A percentile compares a stretch with the other conserved stretches of the same genome.
Conservation (phyloP, 306 rosid genomes). For the Chamaecrista fasciculata region DNA sequence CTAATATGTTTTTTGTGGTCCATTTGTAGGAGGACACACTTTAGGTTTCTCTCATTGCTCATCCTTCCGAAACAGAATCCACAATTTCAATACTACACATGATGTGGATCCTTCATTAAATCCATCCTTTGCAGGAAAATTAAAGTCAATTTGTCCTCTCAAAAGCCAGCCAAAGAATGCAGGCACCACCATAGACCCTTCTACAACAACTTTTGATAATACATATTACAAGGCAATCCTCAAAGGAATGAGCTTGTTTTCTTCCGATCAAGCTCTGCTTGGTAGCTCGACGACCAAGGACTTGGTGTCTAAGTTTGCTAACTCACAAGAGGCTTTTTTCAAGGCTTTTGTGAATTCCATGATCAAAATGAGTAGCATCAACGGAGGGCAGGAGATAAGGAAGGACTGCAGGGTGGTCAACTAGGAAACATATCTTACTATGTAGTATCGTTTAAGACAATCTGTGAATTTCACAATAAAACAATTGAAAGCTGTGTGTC, state of each 20-base stretch:
- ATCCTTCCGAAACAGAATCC: slow-evolving; percentile 71
- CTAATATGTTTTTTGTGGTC: slow-evolving; percentile 5
- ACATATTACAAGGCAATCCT: slow-evolving; percentile 69
- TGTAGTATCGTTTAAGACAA: slow-evolving; percentile 7
- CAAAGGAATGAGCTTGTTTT: slow-evolving; percentile 53
- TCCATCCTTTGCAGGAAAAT: slow-evolving; percentile 50
- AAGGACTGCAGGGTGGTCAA: slow-evolving; percentile 49
- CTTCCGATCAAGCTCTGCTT: slow-evolving; percentile 73
- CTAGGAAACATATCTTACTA: slow-evolving; percentile 37
- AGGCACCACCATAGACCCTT: slow-evolving; percentile 57
- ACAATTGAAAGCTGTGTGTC: background rate
- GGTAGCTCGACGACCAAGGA: slow-evolving; percentile 46
- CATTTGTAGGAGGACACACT: slow-evolving; percentile 79
- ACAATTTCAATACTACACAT: slow-evolving; percentile 52
- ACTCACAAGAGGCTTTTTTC: slow-evolving; percentile 40
- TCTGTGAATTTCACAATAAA: background rate
- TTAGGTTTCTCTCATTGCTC: slow-evolving; percentile 91
- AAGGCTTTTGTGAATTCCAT: slow-evolving; percentile 67
- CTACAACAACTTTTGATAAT: slow-evolving; percentile 56
- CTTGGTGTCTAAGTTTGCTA: slow-evolving; percentile 59
- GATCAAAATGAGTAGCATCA: slow-evolving; percentile 69
- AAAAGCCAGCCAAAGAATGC: slow-evolving; percentile 54
- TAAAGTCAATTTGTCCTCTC: slow-evolving; percentile 55
- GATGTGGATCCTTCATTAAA: slow-evolving; percentile 60
- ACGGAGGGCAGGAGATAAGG: slow-evolving; percentile 58